Base-by-base conservation (phyloP, 2,329 filamentous ascomycete genomes). In the Passalora sequoiae region DNA sequence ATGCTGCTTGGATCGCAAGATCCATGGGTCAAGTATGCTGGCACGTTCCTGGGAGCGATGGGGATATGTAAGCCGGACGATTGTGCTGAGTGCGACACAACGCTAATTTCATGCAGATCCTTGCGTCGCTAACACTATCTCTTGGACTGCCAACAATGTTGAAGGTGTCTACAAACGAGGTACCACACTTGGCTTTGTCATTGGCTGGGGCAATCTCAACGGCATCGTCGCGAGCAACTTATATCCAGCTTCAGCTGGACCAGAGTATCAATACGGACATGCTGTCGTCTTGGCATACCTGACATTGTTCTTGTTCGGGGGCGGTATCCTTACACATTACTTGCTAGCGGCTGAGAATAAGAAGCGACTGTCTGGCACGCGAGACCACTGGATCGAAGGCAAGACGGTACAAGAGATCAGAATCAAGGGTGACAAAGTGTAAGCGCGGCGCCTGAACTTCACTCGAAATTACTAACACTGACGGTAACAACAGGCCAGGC, bases 141-240 rank as follows among this genome's bases (percentile, higher is more conserved):
- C 83, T 2, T 96, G 89, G 89, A 73, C 83, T 13, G 81, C 83
- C 36, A 96, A 96, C 69, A 96, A 95, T 50, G 77, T 82, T 25
- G 89, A 95, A 66, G 85, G 89, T 10, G 86, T 91, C 2, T 94
- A 94, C 68, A 95, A 95, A 71, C 80, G 89, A 24, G 89, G 89
- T 27, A 83, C 95, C 13, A 86, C 87, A 0, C 68, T 96, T 1
- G 89, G 89, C 0, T 81, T 95, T 51, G 84, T 95, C 40, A 94
- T 96, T 47, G 89, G 68, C 16, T 94, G 87, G 86, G 89, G 89
- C 21, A 95, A 96, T 61, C 71, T 96, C 32, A 94, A 94, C 61
- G 89, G 89, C 21, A 78, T 95, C 19, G 49, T 86, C 83, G 4
- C 73, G 56, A 82, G 77, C 52, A 94, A 95, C 61, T 87, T 95